Evolutionary conservation across 2,329 filamentous ascomycete species (phyloP), one percentile per base, ranked within the genome.

Genomic region (Coleophoma eucalyptorum): DNA sequence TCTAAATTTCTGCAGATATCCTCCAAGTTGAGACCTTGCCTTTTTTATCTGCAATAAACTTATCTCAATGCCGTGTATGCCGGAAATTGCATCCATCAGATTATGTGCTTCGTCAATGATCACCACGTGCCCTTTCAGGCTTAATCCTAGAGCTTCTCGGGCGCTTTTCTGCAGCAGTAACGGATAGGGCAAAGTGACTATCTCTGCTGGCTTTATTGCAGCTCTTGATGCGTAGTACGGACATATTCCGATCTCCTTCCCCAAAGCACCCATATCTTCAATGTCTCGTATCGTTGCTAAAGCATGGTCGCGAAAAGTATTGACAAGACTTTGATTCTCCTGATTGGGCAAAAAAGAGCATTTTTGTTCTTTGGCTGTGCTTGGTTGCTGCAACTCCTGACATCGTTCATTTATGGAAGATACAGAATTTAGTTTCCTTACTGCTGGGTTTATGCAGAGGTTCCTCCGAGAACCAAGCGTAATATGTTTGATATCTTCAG

Each of bases 51-150:
- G 91, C 21, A 73, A 73, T 4, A 96, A 72, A 2, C 81, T 82
- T 18, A 97, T 78, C 34, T 88, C 83, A 0, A 90, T 83, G 0
- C 92, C 92, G 65, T 97, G 85, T 33, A 96, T 94, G 43, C 85
- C 87, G 15, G 90, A 82, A 43, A 99, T 90, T 0, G 93, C 91
- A 66, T 97, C 92, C 87, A 97, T 96, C 48, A 99, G 81, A 64
- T 99, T 99, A 66, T 99, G 94, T 0, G 94, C 94, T 72, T 99
- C 94, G 59, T 99, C 94, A 44, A 99, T 89, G 21, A 99, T 88
- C n/a, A 99, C 84, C 0, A 99, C 77, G 62, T 96, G 94, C 5
- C 85, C 84, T 60, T 95, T 91, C 8, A 99, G 70, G 20, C 87
- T 93, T 41, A 99, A 84, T 0, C 88, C 87, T 0, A 99, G 76